These are phyloP conservation scores for Fusarium armeniacum DNA, from an alignment of 2,329 filamentous ascomycete genomes.

Conservation along the genomic window DNA sequence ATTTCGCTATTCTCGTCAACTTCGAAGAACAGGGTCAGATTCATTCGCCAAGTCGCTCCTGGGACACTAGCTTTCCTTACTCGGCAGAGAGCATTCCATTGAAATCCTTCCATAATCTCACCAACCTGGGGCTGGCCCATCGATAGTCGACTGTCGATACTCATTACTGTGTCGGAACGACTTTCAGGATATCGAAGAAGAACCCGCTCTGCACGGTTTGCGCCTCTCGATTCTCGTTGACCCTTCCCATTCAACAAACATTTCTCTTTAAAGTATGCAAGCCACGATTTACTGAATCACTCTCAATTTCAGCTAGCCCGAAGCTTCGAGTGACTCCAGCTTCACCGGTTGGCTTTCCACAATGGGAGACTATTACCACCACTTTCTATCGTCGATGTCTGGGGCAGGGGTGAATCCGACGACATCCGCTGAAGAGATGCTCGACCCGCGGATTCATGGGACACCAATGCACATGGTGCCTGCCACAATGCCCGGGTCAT, in stretches of 20 bases:
- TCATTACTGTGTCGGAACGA: slow-evolving; percentile 13
- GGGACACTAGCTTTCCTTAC: slow-evolving; percentile 34
- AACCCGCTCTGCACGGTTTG: slow-evolving; percentile 17
- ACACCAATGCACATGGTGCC: slow-evolving; percentile 49
- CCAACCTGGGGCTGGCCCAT: not conserved
- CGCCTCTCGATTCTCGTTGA: slow-evolving; percentile 12
- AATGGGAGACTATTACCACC: slow-evolving; percentile 71
- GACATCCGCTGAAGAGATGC: slow-evolving; percentile 58
- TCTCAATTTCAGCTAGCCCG: slow-evolving; percentile 25
- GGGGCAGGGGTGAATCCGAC: slow-evolving; percentile 59
- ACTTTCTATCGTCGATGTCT: slow-evolving; percentile 67
- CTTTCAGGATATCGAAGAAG: slow-evolving; percentile 24
- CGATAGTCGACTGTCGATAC: slow-evolving; percentile 16
- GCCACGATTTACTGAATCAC: slow-evolving; percentile 22
- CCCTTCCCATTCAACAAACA: slow-evolving; percentile 24
- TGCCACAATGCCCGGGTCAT: slow-evolving; percentile 58
- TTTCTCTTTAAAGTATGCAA: slow-evolving; percentile 45
- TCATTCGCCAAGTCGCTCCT: slow-evolving; percentile 29
- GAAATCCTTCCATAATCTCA: not conserved
- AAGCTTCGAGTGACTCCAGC: slow-evolving; percentile 19
- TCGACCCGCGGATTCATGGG: slow-evolving; percentile 55
- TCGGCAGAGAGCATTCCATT: slow-evolving; percentile 18
- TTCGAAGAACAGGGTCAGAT: slow-evolving; percentile 34
- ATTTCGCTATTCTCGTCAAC: slow-evolving; percentile 37
- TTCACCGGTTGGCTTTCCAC: slow-evolving; percentile 20